Conservation (phyloP, 2,329 filamentous ascomycete species). For the Botrytis squamosa region DNA sequence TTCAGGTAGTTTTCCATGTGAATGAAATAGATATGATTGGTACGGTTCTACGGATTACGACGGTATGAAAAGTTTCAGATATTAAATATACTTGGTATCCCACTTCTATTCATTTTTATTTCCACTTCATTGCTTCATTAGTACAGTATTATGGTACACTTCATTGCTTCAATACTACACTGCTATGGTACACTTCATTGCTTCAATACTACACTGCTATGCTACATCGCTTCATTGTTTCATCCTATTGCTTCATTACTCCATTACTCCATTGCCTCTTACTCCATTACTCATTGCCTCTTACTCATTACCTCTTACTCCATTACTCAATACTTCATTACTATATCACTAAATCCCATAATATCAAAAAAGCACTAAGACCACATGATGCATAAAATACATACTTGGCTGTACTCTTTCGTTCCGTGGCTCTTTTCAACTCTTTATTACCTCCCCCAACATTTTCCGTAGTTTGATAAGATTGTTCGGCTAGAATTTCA, state of each 20-base stretch:
- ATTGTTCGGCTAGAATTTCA: slow-evolving; percentile 82
- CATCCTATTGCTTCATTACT: no score
- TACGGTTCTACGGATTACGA: background rate
- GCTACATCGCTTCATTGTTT: no score
- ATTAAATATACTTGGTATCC: background rate
- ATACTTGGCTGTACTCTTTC: slow-evolving; percentile 69
- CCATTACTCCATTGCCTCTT: background rate
- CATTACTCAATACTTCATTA: background rate
- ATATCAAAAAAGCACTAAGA: slow-evolving; percentile 69
- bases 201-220: no score
- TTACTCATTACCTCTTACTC: background rate
- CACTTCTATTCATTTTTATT: background rate
- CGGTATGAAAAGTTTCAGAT: background rate
- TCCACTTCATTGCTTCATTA: background rate
- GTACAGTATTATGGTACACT: no score
- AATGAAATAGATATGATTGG: slow-evolving; percentile 4
- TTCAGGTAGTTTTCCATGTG: background rate
- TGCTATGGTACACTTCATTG: no score
- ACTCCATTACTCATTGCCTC: no score
- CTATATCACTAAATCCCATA: slow-evolving; percentile 72
- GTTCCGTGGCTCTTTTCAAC: slow-evolving; percentile 76
- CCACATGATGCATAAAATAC: slow-evolving; percentile 80
- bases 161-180: no score
- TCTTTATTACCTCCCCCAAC: slow-evolving; percentile 87
- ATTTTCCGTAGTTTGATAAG: slow-evolving; percentile 78